Conservation (phyloP, 1,139 yeast species). For the Hansenula sp. region DNA sequence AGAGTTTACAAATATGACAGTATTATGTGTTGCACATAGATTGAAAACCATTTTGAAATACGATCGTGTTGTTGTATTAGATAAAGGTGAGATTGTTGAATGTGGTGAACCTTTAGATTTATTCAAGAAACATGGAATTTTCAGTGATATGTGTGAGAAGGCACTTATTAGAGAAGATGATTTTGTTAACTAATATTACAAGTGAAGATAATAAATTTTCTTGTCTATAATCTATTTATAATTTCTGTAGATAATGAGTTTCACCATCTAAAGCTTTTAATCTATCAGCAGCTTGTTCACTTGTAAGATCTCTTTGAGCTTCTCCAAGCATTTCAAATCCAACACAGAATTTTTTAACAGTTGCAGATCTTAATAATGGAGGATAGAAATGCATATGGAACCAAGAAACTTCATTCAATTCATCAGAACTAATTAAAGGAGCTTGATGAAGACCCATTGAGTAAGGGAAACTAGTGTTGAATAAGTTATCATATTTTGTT, state of each 20-base stretch:
- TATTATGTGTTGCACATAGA: conserved; percentile 72
- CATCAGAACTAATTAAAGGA: conserved; percentile 41
- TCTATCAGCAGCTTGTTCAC: conserved; percentile 68
- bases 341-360: conserved; percentile 71
- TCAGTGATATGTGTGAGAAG: conserved; percentile 56
- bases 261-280: conserved; percentile 39
- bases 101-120: conserved; percentile 47
- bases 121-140: conserved; percentile 39
- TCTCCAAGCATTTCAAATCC: conserved; percentile 79
- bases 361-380: conserved; percentile 69
- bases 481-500: conserved; percentile 66
- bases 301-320: conserved; percentile 73
- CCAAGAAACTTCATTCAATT: conserved; percentile 46
- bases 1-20: conserved; percentile 59
- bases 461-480: conserved; percentile 68
- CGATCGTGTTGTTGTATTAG: conserved; percentile 59
- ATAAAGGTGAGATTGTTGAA: conserved; percentile 53
- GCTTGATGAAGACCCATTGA: conserved; percentile 83
- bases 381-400: conserved; percentile 80
- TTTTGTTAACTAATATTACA: conserved; percentile 20
- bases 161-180: conserved; percentile 42
- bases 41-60: conserved; percentile 57
- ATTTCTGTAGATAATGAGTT: conserved; percentile 20
- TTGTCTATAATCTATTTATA: too few species aligned
- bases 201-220: too few species aligned